Evolutionary conservation across 23 red algal species (phyloP).

Genomic region (Chondrus crispus): DNA sequence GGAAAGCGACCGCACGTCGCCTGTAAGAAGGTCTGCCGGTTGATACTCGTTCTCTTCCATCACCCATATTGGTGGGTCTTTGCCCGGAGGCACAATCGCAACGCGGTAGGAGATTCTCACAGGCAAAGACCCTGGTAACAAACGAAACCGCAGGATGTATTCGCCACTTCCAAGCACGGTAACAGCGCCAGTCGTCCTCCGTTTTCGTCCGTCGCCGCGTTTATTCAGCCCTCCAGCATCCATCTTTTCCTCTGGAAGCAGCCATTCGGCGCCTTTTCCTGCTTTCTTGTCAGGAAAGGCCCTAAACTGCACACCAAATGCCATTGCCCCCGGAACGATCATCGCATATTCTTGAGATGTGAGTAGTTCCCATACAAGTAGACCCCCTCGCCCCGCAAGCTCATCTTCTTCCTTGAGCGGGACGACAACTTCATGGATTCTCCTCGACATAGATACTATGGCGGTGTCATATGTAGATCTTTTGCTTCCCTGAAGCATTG

Average conservation of each 20-base stretch:
- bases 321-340: constrained; percentile 48
- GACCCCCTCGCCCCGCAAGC: constrained; percentile 1
- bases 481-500: background rate
- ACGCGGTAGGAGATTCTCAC: constrained; percentile 47
- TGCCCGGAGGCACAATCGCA: constrained; percentile 39
- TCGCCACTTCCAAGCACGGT: constrained; percentile 36
- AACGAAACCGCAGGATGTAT: constrained; percentile 46
- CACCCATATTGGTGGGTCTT: constrained; percentile 52
- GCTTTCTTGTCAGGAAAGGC: background rate
- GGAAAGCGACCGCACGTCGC: constrained; percentile 32
- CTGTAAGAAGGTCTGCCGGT: constrained; percentile 1
- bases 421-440: constrained; percentile 26
- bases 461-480: constrained; percentile 18
- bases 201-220: constrained; percentile 1
- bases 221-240: constrained; percentile 44
- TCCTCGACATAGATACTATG: constrained; percentile 1
- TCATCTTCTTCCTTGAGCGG: background rate
- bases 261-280: background rate
- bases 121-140: constrained; percentile 55
- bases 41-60: constrained; percentile 49
- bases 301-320: background rate
- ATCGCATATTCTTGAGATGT: constrained; percentile 50
- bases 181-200: constrained; percentile 46
- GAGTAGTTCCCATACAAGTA: constrained; percentile 53
- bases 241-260: constrained; percentile 49